These are phyloP conservation scores for Cetraspora pellucida DNA, from an alignment of 192 early-diverging fungal genomes.

Conservation along the genomic window DNA sequence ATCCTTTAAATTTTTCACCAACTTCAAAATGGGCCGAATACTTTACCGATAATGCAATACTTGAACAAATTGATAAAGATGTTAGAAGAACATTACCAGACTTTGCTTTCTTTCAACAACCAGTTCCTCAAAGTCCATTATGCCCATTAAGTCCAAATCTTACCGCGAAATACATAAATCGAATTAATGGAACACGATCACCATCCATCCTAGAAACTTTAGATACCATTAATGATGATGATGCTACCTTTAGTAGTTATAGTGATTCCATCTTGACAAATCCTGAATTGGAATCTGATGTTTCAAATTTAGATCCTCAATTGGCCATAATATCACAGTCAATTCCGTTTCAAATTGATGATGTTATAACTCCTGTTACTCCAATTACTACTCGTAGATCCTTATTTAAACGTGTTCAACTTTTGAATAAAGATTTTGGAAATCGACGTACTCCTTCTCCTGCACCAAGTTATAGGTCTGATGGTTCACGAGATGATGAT, in stretches of 20 bases:
- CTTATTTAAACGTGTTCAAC: conserved; percentile 66
- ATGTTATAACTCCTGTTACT: conserved; percentile 36
- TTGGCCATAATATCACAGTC: background rate
- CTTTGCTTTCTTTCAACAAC: conserved; percentile 72
- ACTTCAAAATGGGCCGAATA: conserved; percentile 65
- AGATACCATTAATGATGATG: conserved; percentile 18
- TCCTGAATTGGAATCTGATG: conserved; percentile 14
- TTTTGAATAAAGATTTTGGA: conserved; percentile 65
- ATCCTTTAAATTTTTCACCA: conserved; percentile 48
- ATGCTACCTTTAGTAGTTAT: background rate
- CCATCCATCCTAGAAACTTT: conserved; percentile 41
- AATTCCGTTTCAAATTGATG: conserved; percentile 16
- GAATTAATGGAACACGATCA: conserved; percentile 36
- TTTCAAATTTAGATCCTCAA: conserved; percentile 2
- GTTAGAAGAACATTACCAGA: conserved; percentile 74
- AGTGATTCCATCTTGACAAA: background rate
- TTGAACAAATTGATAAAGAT: conserved; percentile 80
- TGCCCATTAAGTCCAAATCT: conserved; percentile 48
- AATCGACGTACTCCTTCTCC: conserved; percentile 45
- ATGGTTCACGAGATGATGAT: conserved; percentile 26
- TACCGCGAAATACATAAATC: conserved; percentile 31
- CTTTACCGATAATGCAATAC: conserved; percentile 59
- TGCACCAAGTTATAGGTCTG: conserved; percentile 1
- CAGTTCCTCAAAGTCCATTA: conserved; percentile 56
- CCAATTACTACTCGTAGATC: conserved; percentile 53